Evolutionary conservation across 2,329 filamentous ascomycete genomes (phyloP).

Genomic region (Fusarium euwallaceae): DNA sequence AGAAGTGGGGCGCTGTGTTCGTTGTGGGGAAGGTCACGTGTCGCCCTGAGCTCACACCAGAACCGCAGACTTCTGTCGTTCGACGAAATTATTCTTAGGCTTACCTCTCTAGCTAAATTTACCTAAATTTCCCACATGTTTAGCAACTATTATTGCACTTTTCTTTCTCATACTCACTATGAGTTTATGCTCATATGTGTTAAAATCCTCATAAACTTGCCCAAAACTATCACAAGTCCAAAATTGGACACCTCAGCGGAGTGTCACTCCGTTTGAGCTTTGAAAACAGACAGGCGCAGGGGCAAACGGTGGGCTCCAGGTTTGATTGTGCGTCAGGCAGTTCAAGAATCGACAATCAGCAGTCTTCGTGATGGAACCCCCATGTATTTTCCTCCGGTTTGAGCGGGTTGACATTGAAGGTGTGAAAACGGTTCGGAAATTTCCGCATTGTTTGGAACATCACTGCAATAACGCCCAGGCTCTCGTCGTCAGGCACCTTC

Average conservation of each 20-base stretch:
- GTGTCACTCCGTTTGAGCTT: not conserved
- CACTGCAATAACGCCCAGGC: too few species aligned
- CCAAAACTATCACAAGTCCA: not conserved
- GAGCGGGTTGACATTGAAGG: too few species aligned
- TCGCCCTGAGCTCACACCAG: not conserved
- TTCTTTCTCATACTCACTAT: not conserved
- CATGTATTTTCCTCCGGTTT: too few species aligned
- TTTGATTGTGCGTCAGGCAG: not conserved
- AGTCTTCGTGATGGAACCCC: too few species aligned
- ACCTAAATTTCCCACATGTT: not conserved
- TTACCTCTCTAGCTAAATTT: not conserved
- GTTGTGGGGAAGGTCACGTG: not conserved
- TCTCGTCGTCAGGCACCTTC: too few species aligned
- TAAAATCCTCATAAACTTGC: not conserved
- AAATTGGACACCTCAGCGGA: not conserved
- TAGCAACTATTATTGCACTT: accelerated
- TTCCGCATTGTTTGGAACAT: too few species aligned
- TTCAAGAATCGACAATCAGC: too few species aligned
- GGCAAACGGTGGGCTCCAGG: not conserved
- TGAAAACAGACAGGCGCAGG: not conserved
- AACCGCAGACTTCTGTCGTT: not conserved
- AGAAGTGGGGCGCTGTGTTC: not conserved
- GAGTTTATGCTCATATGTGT: not conserved
- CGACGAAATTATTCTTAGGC: not conserved
- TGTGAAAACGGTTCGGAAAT: too few species aligned